A percentile compares a stretch with the other conserved stretches of the same genome.
phyloP scores from a whole-genome alignment of 768 basidiomycete species.

The Suillus discolor region DNA sequence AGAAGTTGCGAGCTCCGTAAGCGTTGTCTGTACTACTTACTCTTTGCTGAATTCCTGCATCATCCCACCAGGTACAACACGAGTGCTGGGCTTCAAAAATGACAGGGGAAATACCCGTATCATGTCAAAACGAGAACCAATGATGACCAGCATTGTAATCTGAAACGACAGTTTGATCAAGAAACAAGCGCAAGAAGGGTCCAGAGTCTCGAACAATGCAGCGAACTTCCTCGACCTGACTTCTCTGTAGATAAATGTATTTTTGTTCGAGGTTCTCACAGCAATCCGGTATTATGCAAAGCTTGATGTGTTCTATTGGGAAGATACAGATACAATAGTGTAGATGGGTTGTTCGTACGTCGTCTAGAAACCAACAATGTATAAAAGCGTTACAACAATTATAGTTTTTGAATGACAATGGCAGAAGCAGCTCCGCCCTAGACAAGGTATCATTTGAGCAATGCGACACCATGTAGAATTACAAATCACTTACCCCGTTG shows the following conservation, averaged over 20 bases:
- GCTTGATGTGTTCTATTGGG: slow-evolving; percentile 10
- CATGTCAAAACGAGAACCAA: neutral
- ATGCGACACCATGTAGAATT: slow-evolving; percentile 3
- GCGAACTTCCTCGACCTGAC: neutral
- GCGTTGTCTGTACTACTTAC: neutral
- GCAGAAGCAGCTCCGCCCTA: slow-evolving; percentile 94
- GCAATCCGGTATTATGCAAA: neutral
- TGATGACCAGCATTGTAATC: neutral
- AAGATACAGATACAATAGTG: slow-evolving; percentile 11
- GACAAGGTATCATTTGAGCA: slow-evolving; percentile 17
- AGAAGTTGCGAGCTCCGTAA: slow-evolving; percentile 8
- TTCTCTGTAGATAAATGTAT: neutral
- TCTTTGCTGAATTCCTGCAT: neutral
- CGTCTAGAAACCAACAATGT: slow-evolving; percentile 13
- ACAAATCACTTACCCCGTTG: slow-evolving; percentile 76
- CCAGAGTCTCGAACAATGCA: neutral
- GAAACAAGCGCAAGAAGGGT: neutral
- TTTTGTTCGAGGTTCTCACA: neutral
- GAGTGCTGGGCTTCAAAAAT: neutral
- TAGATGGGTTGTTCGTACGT: slow-evolving; percentile 16
- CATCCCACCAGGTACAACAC: neutral
- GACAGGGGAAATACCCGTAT: neutral
- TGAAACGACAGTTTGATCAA: neutral
- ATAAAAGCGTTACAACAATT: slow-evolving; percentile 27
- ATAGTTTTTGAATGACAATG: slow-evolving; percentile 86